Evolutionary conservation across 768 basidiomycete species (phyloP).

Genomic region (Pleurotus salmoneostramineus): DNA sequence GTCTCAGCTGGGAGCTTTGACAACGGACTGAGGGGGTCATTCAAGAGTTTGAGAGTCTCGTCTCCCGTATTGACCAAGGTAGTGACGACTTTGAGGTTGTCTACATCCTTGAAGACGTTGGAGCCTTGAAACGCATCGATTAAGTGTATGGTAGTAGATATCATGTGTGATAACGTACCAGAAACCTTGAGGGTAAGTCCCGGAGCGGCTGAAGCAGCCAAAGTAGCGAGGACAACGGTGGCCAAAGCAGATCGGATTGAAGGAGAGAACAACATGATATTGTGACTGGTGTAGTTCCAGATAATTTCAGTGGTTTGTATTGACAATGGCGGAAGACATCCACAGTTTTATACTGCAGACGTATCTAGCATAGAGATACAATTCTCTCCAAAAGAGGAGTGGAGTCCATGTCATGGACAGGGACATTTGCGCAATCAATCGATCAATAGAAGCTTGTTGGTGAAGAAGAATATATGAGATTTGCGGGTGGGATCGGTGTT

Average conservation of each 20-base stretch:
- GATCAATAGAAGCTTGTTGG: too few species aligned
- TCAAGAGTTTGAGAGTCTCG: constrained; percentile 41
- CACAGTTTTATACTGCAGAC: too few species aligned
- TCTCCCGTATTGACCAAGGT: constrained; percentile 43
- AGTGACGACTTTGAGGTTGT: constrained; percentile 33
- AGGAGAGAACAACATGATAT: constrained; percentile 18
- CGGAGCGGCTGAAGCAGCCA: constrained; percentile 28
- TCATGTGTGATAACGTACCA: constrained; percentile 15
- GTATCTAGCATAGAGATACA: too few species aligned
- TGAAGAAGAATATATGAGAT: too few species aligned
- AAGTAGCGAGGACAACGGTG: constrained; percentile 27
- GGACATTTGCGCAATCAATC: too few species aligned
- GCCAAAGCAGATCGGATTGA: constrained; percentile 27
- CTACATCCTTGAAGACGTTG: constrained; percentile 26
- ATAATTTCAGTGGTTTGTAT: too few species aligned
- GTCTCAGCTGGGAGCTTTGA: constrained; percentile 37
- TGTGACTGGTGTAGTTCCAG: too few species aligned
- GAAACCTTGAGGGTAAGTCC: constrained; percentile 31
- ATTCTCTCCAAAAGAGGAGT: too few species aligned
- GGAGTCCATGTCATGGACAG: too few species aligned
- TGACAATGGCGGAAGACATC: too few species aligned
- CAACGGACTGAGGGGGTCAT: constrained; percentile 37
- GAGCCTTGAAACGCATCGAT: constrained; percentile 21
- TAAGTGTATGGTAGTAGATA: neutral
- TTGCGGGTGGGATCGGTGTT: too few species aligned